Evolutionary conservation across 352 stramenopile species (phyloP).

Genomic region (Phytopythium oedochilum): DNA sequence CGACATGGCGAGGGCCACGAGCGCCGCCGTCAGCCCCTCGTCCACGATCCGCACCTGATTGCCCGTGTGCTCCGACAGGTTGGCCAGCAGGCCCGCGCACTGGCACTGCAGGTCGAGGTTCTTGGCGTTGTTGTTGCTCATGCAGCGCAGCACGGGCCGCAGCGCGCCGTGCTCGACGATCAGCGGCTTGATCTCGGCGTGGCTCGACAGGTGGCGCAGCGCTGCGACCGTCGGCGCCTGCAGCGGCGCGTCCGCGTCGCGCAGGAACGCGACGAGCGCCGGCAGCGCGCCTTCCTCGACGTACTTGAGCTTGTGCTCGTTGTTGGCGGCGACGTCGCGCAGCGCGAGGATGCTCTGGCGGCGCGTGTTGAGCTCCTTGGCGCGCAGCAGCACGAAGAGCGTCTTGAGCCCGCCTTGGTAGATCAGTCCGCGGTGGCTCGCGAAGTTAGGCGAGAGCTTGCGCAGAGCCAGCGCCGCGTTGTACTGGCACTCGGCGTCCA

Average conservation of each 20-base stretch:
- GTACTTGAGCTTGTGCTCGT: slow-evolving; percentile 83
- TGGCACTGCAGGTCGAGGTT: slow-evolving; percentile 93
- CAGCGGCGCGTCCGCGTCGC: slow-evolving; percentile 84
- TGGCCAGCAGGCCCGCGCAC: slow-evolving; percentile 91
- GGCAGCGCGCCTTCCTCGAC: slow-evolving; percentile 84
- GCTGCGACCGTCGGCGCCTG: slow-evolving; percentile 88
- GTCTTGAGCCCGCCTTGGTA: slow-evolving; percentile 88
- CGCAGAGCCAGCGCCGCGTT: slow-evolving; percentile 92
- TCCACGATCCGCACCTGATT: slow-evolving; percentile 92
- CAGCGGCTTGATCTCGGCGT: slow-evolving; percentile 82
- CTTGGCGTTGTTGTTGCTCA: slow-evolving; percentile 58
- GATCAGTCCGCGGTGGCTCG: slow-evolving; percentile 84
- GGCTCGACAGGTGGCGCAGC: slow-evolving; percentile 88
- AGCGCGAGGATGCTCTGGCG: slow-evolving; percentile 88
- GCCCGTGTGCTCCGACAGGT: slow-evolving; percentile 89
- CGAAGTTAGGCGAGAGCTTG: slow-evolving; percentile 92
- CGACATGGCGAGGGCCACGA: slow-evolving; percentile 68
- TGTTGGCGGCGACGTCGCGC: slow-evolving; percentile 87
- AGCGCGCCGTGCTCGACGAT: slow-evolving; percentile 83
- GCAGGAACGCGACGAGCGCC: slow-evolving; percentile 87
- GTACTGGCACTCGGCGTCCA: slow-evolving; percentile 94
- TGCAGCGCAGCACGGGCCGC: slow-evolving; percentile 82
- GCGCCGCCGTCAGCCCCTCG: slow-evolving; percentile 78
- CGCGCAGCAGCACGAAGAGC: slow-evolving; percentile 89
- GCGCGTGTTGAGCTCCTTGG: slow-evolving; percentile 90